A percentile compares a stretch with the other conserved stretches of the same genome.
phyloP scores from a whole-genome alignment of 805 yeast species.

The Lipomyces kockii region DNA sequence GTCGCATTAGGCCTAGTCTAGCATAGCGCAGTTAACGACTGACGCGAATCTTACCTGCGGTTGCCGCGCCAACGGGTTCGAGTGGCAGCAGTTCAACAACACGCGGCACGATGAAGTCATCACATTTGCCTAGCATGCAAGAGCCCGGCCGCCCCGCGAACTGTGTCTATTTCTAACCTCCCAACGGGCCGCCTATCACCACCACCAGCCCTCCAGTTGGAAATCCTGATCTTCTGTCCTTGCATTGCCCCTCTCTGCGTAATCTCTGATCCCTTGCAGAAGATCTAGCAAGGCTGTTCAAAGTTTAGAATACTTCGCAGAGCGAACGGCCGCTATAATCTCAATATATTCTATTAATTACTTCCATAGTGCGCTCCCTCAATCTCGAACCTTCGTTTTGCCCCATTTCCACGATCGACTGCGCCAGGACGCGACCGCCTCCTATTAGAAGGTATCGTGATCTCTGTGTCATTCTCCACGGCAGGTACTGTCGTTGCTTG shows the following conservation, averaged over 20 bases:
- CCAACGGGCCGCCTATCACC: background rate
- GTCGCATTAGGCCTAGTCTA: background rate
- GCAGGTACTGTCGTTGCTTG: background rate
- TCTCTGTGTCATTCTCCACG: background rate
- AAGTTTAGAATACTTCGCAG: no score
- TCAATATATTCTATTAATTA: background rate
- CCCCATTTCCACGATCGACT: background rate
- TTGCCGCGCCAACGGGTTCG: background rate
- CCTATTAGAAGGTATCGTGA: background rate
- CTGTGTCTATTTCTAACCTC: background rate
- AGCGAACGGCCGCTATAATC: background rate
- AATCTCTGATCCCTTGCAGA: no score
- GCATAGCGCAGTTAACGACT: background rate
- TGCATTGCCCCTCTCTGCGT: no score
- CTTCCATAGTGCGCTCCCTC: background rate
- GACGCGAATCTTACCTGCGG: background rate
- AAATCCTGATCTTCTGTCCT: no score
- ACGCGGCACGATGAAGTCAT: background rate
- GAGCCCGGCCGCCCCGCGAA: background rate
- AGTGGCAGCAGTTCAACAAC: background rate
- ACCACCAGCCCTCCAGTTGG: background rate
- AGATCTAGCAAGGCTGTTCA: no score
- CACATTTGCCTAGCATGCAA: background rate
- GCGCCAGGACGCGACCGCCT: background rate
- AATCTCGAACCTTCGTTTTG: background rate